These are phyloP conservation scores for Penicillium palitans DNA, from an alignment of 2,329 filamentous ascomycete genomes.

Conservation along the genomic window DNA sequence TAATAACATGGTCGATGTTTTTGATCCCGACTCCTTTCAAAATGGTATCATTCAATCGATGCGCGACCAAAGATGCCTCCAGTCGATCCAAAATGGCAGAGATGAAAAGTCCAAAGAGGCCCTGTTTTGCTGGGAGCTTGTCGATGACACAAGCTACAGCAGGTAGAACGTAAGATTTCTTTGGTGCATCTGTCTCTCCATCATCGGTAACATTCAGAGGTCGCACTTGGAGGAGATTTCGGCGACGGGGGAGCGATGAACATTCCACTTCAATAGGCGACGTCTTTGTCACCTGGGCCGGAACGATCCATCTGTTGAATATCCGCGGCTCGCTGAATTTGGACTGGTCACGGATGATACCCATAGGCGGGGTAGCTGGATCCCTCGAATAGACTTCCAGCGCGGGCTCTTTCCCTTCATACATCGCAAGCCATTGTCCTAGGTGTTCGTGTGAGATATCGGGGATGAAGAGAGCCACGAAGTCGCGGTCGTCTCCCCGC, in stretches of 20 bases:
- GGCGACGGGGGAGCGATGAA: slow-evolving; percentile 26
- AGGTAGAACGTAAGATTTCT: slow-evolving; percentile 22
- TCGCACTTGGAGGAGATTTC: slow-evolving; percentile 29
- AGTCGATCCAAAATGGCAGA: slow-evolving; percentile 73
- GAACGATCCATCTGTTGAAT: slow-evolving; percentile 29
- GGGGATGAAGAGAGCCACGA: slow-evolving; percentile 31
- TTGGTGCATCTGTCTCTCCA: slow-evolving; percentile 12
- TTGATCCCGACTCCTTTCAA: slow-evolving; percentile 56
- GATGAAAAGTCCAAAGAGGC: slow-evolving; percentile 60
- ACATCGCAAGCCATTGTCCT: slow-evolving; percentile 21
- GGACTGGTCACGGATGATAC: slow-evolving; percentile 32
- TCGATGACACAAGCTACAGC: slow-evolving; percentile 37
- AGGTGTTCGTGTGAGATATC: slow-evolving; percentile 19
- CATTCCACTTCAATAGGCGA: slow-evolving; percentile 29
- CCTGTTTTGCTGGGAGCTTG: slow-evolving; percentile 48
- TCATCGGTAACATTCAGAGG: slow-evolving; percentile 10
- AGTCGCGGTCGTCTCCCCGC: slow-evolving; percentile 21
- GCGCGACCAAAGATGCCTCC: slow-evolving; percentile 64
- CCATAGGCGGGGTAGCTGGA: slow-evolving; percentile 3
- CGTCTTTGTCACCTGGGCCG: slow-evolving; percentile 1
- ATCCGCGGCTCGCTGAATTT: slow-evolving; percentile 27
- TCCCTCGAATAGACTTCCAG: slow-evolving; percentile 24
- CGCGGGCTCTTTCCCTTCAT: slow-evolving; percentile 26
- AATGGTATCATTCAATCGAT: slow-evolving; percentile 58
- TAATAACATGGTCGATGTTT: slow-evolving; percentile 58